These are phyloP conservation scores for Hyphopichia wangnamkhiaoensis DNA, from an alignment of 1,139 yeast species.

Conservation along the genomic window DNA sequence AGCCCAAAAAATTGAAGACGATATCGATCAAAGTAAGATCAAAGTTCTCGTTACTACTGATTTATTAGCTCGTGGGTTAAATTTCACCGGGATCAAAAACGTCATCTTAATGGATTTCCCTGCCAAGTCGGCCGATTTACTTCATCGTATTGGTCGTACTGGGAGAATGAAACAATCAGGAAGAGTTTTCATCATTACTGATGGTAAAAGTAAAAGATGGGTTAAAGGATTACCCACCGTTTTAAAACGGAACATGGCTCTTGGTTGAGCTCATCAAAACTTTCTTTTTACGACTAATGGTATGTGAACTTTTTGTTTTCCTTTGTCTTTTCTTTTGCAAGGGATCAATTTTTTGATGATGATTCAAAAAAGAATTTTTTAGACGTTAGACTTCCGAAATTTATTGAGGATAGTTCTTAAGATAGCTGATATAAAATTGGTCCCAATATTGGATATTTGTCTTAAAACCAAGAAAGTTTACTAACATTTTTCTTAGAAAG, in stretches of 20 bases:
- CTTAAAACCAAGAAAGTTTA: neutral
- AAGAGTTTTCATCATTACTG: conserved; percentile 73
- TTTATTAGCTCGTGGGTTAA: conserved; percentile 84
- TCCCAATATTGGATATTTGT: neutral
- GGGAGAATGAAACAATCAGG: conserved; percentile 92
- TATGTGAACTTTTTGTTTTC: too few species aligned
- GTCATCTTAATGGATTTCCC: conserved; percentile 88
- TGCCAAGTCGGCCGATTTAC: conserved; percentile 75
- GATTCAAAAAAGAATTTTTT: conserved; percentile 24
- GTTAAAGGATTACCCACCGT: conserved; percentile 80
- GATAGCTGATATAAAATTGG: conserved; percentile 17
- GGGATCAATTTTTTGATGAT: conserved; percentile 18
- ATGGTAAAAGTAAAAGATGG: conserved; percentile 75
- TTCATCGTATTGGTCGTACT: conserved; percentile 92
- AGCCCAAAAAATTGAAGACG: conserved; percentile 42
- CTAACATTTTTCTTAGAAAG: neutral
- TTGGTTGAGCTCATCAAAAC: conserved; percentile 24
- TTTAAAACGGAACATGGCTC: conserved; percentile 52
- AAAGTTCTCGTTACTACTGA: conserved; percentile 89
- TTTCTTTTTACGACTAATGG: conserved; percentile 7
- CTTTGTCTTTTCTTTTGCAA: conserved; percentile 8
- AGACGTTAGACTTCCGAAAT: conserved; percentile 34
- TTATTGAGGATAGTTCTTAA: conserved; percentile 29
- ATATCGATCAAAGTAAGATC: conserved; percentile 26
- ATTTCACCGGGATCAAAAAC: conserved; percentile 79